Base-by-base conservation (phyloP, 1,139 yeast species). In the Geotrichum reessii region DNA sequence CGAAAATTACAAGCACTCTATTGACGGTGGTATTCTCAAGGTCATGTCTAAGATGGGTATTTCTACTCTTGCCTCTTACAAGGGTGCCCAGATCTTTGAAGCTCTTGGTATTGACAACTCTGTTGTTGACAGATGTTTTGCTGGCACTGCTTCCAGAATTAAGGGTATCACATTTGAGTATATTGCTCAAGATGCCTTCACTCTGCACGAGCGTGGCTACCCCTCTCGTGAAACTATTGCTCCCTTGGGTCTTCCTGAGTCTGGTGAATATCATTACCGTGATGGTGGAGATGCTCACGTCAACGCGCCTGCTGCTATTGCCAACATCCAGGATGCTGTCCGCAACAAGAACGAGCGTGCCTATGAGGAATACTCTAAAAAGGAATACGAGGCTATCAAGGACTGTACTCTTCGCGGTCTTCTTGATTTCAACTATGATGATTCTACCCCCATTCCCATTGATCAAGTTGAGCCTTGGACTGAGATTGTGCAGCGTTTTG, bases 401-500 rank as follows among this genome's bases (percentile, higher is more conserved):
- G 85, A 87, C 72, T 91, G 98, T 81, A 91, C 98, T 21, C 79
- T 93, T 66, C 86, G 99, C 75, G 99, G 99, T 52, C 76, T 93
- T 68, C 80, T 93, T 61, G 98, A 93, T 74, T 87, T 93, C 70
- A 97, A 93, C 73, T 88, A 76, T 70, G 89, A 83, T 47, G 74
- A 73, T 63, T 80, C 90, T 0, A 80, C 78, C 4, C 80, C 93
- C 6, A 95, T 93, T 61, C 98, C 98, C 59, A 77, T 93, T 64
- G 99, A 93, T 69, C 98, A 93, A 76, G 99, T 93, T 65, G 99
- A 93, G 77, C 99, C 99, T 54, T 93, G 99, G 99, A 93, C 98
- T 49, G 99, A 92, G 74, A 93, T 93, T 73, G 99, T 92, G 47
- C 86, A 97, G 70, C 84, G 99, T 69, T 93, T 93, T 72, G 93